Evolutionary conservation across 208 protist species (phyloP).

Genomic region (Eutreptiella sp.): DNA sequence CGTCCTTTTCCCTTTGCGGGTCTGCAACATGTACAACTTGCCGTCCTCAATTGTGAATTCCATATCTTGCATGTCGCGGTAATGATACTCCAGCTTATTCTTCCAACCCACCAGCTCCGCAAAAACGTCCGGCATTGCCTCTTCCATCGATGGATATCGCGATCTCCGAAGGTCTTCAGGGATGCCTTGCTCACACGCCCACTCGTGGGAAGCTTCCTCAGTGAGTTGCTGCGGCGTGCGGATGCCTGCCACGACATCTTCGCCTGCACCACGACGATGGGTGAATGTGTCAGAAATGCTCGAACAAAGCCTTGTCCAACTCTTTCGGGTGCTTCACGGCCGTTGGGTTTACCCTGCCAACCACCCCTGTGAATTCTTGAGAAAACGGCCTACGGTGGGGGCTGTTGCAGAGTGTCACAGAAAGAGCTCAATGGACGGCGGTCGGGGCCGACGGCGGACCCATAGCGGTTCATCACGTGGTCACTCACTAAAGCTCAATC

Average conservation of each 20-base stretch:
- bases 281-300: slow-evolving; percentile 20
- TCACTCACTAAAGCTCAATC: no score
- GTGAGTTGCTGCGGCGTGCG: slow-evolving; percentile 80
- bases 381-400: no score
- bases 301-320: background rate
- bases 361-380: no score
- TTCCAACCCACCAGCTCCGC: slow-evolving; percentile 67
- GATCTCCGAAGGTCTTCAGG: slow-evolving; percentile 52
- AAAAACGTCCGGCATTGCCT: slow-evolving; percentile 73
- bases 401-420: no score
- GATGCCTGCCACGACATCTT: slow-evolving; percentile 91
- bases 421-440: no score
- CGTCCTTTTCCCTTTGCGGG: slow-evolving; percentile 83
- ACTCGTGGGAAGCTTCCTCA: slow-evolving; percentile 48
- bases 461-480: no score
- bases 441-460: no score
- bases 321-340: no score
- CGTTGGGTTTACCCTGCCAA: no score
- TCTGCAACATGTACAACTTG: slow-evolving; percentile 88
- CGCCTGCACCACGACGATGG: no score
- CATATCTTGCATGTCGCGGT: slow-evolving; percentile 90
- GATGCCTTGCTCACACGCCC: slow-evolving; percentile 60
- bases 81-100: slow-evolving; percentile 73
- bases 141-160: slow-evolving; percentile 67
- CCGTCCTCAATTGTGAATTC: slow-evolving; percentile 91